Conservation (phyloP, 2,329 filamentous ascomycete species). For the Beauveria rudraprayagi region DNA sequence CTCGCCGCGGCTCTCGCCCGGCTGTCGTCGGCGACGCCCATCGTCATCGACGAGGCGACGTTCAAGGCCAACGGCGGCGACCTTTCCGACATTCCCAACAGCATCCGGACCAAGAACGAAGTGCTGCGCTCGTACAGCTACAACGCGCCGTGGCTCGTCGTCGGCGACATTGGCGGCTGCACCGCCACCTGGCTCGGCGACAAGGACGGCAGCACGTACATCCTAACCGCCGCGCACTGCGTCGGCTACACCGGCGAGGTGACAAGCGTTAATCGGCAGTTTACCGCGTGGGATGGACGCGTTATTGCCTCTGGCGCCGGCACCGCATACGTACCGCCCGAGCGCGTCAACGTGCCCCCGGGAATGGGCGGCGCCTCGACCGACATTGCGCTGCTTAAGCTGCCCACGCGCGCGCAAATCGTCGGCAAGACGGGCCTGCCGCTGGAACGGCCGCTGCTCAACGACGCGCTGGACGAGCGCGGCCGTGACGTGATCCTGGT, state of each 20-base stretch:
- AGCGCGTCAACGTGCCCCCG: neutral
- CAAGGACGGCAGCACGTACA: neutral
- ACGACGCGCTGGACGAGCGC: neutral
- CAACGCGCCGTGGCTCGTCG: neutral
- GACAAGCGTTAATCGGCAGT: neutral
- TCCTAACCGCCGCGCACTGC: neutral
- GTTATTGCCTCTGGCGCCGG: neutral
- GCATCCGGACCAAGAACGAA: neutral
- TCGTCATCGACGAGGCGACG: neutral
- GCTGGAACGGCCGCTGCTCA: neutral
- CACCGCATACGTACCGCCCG: neutral
- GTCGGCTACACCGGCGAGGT: neutral
- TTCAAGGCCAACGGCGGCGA: neutral
- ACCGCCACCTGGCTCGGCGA: neutral
- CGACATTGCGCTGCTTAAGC: neutral
- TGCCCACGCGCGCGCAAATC: neutral
- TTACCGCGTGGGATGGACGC: neutral
- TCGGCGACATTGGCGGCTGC: neutral
- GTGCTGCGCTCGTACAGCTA: neutral
- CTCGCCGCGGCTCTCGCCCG: neutral
- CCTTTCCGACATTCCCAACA: neutral
- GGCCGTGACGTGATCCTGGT: neutral
- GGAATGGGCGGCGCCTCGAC: neutral
- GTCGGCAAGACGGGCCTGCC: neutral
- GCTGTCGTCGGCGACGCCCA: neutral